These are phyloP conservation scores for Gautieria morchelliformis DNA, from an alignment of 768 basidiomycete genomes.

Conservation along the genomic window DNA sequence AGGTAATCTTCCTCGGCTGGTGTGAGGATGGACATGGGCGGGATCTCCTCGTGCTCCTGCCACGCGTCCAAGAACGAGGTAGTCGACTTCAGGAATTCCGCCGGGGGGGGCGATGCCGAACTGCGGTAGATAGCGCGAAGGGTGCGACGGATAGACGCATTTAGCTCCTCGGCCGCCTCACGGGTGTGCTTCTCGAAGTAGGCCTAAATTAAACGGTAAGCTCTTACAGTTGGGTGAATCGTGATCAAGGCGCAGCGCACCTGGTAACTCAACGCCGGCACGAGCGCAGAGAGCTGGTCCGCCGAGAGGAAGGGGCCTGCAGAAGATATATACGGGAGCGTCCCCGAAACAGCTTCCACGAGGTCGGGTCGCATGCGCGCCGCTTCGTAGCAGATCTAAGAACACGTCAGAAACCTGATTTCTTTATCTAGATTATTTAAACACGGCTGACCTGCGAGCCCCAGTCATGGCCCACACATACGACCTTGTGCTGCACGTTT, in stretches of 20 bases:
- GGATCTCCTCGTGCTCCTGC: slow-evolving; percentile 41
- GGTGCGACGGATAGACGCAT: slow-evolving; percentile 44
- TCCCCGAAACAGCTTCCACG: slow-evolving; percentile 49
- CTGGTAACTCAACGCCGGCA: slow-evolving; percentile 48
- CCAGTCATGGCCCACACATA: slow-evolving; percentile 75
- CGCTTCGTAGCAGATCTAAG: slow-evolving; percentile 53
- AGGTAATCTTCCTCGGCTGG: slow-evolving; percentile 61
- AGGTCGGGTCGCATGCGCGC: slow-evolving; percentile 59
- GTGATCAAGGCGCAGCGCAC: background rate
- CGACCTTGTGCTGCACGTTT: slow-evolving; percentile 30
- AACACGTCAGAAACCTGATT: background rate
- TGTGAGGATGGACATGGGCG: slow-evolving; percentile 51
- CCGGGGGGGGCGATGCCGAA: slow-evolving; percentile 46
- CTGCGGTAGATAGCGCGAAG: slow-evolving; percentile 48
- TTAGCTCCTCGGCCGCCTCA: slow-evolving; percentile 42
- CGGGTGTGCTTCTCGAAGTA: slow-evolving; percentile 47
- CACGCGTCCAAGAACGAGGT: slow-evolving; percentile 47
- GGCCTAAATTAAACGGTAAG: slow-evolving; percentile 26
- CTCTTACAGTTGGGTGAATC: background rate
- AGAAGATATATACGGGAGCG: slow-evolving; percentile 60
- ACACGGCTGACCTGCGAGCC: slow-evolving; percentile 30
- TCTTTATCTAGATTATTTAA: background rate
- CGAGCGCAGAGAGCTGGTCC: slow-evolving; percentile 25
- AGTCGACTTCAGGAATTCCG: slow-evolving; percentile 38
- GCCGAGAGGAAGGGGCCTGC: slow-evolving; percentile 39